Percentiles rank a stretch among this genome's conserved stretches.
Evolutionary conservation across 148 eudicot species (phyloP).

Genomic region (Silene latifolia): DNA sequence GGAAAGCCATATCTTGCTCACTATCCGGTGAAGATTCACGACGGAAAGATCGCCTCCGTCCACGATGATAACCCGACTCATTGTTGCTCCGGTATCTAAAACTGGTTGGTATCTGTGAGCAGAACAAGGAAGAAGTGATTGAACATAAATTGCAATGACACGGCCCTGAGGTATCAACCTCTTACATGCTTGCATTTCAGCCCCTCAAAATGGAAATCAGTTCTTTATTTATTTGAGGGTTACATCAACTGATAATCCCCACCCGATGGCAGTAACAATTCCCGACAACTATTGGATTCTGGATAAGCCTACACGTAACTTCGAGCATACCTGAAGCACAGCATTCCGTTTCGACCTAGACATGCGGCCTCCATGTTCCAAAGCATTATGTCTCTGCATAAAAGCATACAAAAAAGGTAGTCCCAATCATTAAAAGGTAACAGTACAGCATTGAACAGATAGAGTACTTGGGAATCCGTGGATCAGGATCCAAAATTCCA

Average conservation of each 20-base stretch:
- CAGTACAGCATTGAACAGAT: not conserved
- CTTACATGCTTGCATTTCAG: not conserved
- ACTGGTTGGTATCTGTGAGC: slow-evolving; percentile 75
- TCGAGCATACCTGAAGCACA: slow-evolving; percentile 64
- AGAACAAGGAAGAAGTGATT: slow-evolving; percentile 10
- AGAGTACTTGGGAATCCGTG: not conserved
- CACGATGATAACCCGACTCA: slow-evolving; percentile 74
- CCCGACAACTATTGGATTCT: not conserved
- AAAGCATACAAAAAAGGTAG: slow-evolving; percentile 1
- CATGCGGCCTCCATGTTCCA: slow-evolving; percentile 97
- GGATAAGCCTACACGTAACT: not conserved
- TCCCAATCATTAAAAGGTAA: not conserved
- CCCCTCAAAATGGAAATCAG: not conserved
- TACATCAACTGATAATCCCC: not conserved
- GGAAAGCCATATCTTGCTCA: slow-evolving; percentile 58
- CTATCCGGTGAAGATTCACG: slow-evolving; percentile 58
- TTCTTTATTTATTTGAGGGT: not conserved
- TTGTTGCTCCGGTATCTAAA: slow-evolving; percentile 65
- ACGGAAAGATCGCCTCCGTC: slow-evolving; percentile 61
- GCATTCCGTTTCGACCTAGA: slow-evolving; percentile 90
- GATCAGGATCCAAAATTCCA: not conserved
- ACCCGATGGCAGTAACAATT: not conserved
- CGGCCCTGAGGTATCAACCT: not conserved
- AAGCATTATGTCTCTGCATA: slow-evolving; percentile 80
- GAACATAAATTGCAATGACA: not conserved